Percentiles rank a stretch among this genome's conserved stretches.
These are phyloP conservation scores for Neostapfia colusana DNA, from an alignment of 176 grass and related monocot species.

Conservation along the genomic window DNA sequence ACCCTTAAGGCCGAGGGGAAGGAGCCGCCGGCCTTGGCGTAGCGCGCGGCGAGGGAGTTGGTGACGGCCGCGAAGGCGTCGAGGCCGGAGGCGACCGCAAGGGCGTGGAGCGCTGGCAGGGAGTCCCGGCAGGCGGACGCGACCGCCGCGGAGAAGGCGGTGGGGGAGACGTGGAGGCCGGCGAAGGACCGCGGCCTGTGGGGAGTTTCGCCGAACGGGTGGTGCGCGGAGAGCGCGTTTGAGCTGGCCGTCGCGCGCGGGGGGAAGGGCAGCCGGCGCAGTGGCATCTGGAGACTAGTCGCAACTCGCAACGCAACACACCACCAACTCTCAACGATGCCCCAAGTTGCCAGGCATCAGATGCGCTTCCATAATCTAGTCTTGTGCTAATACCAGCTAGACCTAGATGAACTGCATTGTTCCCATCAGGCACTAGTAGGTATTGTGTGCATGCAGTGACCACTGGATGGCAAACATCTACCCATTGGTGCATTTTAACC, in stretches of 20 bases:
- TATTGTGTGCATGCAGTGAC: no score
- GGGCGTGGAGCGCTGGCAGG: constrained; percentile 59
- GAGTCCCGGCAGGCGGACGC: constrained; percentile 6
- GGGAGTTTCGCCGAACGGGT: constrained; percentile 43
- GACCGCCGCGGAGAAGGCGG: constrained; percentile 51
- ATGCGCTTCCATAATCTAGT: background rate
- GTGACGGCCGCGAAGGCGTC: constrained; percentile 47
- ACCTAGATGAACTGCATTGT: no score
- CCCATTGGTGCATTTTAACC: no score
- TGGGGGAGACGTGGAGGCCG: constrained; percentile 21
- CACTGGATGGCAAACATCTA: no score
- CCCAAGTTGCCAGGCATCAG: background rate
- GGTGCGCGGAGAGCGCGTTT: constrained; percentile 40
- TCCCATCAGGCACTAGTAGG: no score
- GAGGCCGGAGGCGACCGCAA: constrained; percentile 55
- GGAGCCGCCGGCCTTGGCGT: constrained; percentile 53
- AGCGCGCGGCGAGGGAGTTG: constrained; percentile 74
- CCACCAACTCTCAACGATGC: no score
- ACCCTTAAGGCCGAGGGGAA: constrained; percentile 42
- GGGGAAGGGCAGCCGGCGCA: constrained; percentile 30
- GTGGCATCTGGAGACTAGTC: constrained; percentile 29
- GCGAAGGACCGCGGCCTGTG: constrained; percentile 13
- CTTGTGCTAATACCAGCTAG: no score
- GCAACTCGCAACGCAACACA: no score
- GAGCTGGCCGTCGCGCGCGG: constrained; percentile 17